Percentiles rank a stretch among this genome's conserved stretches.
phyloP scores from a whole-genome alignment of 306 rosid species.

The Vigna angularis region DNA sequence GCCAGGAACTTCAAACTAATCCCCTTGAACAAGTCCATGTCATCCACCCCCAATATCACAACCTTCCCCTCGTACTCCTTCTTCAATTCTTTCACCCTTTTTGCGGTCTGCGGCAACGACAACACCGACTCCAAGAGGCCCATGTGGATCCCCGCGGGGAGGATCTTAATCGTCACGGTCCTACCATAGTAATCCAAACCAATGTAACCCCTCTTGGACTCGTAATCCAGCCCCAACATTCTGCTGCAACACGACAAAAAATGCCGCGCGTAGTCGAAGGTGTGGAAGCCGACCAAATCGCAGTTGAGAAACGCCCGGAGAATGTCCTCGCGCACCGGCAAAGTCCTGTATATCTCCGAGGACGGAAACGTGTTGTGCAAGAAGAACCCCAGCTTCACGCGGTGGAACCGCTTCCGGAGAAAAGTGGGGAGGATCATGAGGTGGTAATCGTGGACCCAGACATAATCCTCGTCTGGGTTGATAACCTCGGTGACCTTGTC shows the following conservation, averaged over 20 bases:
- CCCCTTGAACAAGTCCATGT: slow-evolving; percentile 78
- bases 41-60: slow-evolving; percentile 73
- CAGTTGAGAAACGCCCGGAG: slow-evolving; percentile 64
- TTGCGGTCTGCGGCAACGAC: slow-evolving; percentile 46
- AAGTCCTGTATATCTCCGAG: slow-evolving; percentile 66
- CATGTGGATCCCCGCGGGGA: slow-evolving; percentile 76
- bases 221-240: slow-evolving; percentile 73
- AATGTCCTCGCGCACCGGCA: slow-evolving; percentile 70
- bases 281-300: slow-evolving; percentile 76
- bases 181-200: slow-evolving; percentile 76
- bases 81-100: slow-evolving; percentile 54
- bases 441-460: slow-evolving; percentile 83
- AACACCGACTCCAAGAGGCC: slow-evolving; percentile 60
- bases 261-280: slow-evolving; percentile 79
- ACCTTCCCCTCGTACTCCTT: slow-evolving; percentile 51
- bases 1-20: slow-evolving; percentile 76
- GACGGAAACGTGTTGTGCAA: slow-evolving; percentile 70
- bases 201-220: slow-evolving; percentile 80
- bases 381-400: slow-evolving; percentile 71
- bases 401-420: slow-evolving; percentile 57
- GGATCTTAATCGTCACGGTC: slow-evolving; percentile 68
- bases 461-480: slow-evolving; percentile 68
- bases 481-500: slow-evolving; percentile 67
- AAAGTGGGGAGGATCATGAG: slow-evolving; percentile 75
- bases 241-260: slow-evolving; percentile 79